A percentile compares a stretch with the other conserved stretches of the same genome.
These are phyloP conservation scores for Codiaeum variegatum DNA, from an alignment of 441 rosid genomes.

Conservation along the genomic window DNA sequence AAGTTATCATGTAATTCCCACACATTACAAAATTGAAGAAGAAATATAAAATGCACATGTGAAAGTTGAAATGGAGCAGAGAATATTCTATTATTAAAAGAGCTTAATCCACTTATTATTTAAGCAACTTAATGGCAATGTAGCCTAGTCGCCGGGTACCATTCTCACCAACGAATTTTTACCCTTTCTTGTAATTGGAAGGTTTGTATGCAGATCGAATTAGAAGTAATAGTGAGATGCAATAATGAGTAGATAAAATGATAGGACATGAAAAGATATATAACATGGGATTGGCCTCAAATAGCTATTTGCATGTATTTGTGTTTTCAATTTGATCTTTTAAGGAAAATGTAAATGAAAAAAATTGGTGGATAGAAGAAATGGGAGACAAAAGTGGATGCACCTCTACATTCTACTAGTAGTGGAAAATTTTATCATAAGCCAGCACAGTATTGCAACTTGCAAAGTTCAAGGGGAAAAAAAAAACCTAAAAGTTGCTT, in stretches of 20 bases:
- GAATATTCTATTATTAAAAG: no score
- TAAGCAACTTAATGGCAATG: no score
- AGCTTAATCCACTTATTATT: no score
- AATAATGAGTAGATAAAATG: constrained; percentile 7
- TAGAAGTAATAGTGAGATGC: not conserved
- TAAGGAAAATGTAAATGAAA: not conserved
- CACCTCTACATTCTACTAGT: not conserved
- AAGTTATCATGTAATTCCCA: no score
- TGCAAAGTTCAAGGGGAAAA: constrained; percentile 5
- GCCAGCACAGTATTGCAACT: constrained; percentile 11
- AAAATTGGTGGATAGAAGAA: not conserved
- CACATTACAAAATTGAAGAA: no score
- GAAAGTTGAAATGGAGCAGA: no score
- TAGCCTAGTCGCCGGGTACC: no score
- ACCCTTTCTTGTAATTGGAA: no score
- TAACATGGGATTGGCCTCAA: not conserved
- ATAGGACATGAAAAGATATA: not conserved
- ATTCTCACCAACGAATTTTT: no score
- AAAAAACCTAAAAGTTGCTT: not conserved
- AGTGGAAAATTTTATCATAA: not conserved
- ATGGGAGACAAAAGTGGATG: constrained; percentile 17
- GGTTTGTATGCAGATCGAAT: no score
- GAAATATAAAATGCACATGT: no score
- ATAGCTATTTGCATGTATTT: not conserved
- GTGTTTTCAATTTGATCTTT: not conserved